Evolutionary conservation across 768 basidiomycete species (phyloP).

Genomic region (Rhodotorula diobovata): DNA sequence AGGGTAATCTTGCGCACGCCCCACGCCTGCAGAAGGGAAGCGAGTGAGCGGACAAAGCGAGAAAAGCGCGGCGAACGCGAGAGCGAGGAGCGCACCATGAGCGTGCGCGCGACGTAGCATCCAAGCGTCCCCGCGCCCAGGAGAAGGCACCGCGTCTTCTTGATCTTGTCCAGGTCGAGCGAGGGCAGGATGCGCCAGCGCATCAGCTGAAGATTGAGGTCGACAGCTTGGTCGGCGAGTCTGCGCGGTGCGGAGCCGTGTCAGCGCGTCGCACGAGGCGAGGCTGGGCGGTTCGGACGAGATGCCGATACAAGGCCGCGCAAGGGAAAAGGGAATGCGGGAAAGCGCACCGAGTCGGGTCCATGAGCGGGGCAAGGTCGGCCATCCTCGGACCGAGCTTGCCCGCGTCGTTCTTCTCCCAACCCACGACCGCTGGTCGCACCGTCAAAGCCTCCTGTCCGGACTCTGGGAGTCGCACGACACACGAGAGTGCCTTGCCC

Average conservation of each 20-base stretch:
- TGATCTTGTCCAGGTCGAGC: conserved; percentile 81
- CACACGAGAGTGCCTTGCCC: background rate
- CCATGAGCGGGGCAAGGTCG: conserved; percentile 94
- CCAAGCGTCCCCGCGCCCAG: conserved; percentile 95
- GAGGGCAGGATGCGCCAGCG: conserved; percentile 89
- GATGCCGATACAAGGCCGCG: too few relatives aligned
- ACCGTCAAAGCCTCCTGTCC: background rate
- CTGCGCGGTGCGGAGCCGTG: conserved; percentile 54
- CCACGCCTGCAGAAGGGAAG: conserved; percentile 65
- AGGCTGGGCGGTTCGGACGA: background rate
- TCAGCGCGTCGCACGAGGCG: background rate
- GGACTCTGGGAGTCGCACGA: background rate
- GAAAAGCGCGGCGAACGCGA: background rate
- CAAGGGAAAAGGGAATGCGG: background rate
- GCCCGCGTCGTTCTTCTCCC: conserved; percentile 88
- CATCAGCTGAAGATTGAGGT: conserved; percentile 95
- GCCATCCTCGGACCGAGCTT: conserved; percentile 82
- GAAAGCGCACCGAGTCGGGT: conserved; percentile 68
- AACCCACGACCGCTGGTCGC: conserved; percentile 72
- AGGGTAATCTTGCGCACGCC: conserved; percentile 89
- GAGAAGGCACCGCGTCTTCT: conserved; percentile 70
- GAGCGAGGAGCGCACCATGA: conserved; percentile 62
- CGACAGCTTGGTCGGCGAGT: conserved; percentile 93
- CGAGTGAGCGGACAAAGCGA: background rate
- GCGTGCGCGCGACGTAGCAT: conserved; percentile 84